A percentile compares a stretch with the other conserved stretches of the same genome.
These are phyloP conservation scores for Vaccinium vitisidaea DNA, from an alignment of 148 eudicot species.

Conservation along the genomic window DNA sequence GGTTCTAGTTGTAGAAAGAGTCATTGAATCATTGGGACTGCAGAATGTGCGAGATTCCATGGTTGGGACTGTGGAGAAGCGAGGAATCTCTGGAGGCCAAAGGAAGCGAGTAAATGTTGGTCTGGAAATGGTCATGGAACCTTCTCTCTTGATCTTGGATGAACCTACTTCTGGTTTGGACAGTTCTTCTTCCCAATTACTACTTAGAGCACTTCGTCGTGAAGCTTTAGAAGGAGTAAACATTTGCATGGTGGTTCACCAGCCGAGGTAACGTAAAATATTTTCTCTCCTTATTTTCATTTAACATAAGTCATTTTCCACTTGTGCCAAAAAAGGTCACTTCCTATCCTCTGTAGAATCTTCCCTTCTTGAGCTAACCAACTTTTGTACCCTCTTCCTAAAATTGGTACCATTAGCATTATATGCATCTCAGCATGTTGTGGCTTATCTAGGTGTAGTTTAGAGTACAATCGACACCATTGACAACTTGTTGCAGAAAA, in stretches of 20 bases:
- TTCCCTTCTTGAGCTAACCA: not conserved
- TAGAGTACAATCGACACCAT: not conserved
- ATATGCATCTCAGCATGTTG: not conserved
- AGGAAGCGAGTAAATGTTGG: slow-evolving; percentile 87
- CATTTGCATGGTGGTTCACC: slow-evolving; percentile 83
- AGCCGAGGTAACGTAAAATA: slow-evolving; percentile 56
- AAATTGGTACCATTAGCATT: not conserved
- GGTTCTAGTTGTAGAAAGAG: slow-evolving; percentile 76
- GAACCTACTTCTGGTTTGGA: slow-evolving; percentile 90
- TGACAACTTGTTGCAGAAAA: not conserved
- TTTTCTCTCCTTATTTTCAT: not conserved
- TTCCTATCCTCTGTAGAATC: not conserved
- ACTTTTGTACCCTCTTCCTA: not conserved
- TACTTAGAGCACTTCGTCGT: slow-evolving; percentile 83
- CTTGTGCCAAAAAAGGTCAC: not conserved
- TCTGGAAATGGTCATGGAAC: slow-evolving; percentile 88
- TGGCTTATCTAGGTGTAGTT: slow-evolving; percentile 5
- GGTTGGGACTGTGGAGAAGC: slow-evolving; percentile 81
- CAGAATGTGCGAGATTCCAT: slow-evolving; percentile 65
- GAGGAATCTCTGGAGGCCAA: slow-evolving; percentile 91
- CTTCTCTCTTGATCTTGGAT: slow-evolving; percentile 72
- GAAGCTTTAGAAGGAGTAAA: slow-evolving; percentile 89
- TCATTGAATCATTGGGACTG: slow-evolving; percentile 67
- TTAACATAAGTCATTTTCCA: not conserved
- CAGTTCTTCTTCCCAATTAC: slow-evolving; percentile 69